Evolutionary conservation across 2,329 filamentous ascomycete genomes (phyloP).

Genomic region (Pseudopithomyces maydicus): DNA sequence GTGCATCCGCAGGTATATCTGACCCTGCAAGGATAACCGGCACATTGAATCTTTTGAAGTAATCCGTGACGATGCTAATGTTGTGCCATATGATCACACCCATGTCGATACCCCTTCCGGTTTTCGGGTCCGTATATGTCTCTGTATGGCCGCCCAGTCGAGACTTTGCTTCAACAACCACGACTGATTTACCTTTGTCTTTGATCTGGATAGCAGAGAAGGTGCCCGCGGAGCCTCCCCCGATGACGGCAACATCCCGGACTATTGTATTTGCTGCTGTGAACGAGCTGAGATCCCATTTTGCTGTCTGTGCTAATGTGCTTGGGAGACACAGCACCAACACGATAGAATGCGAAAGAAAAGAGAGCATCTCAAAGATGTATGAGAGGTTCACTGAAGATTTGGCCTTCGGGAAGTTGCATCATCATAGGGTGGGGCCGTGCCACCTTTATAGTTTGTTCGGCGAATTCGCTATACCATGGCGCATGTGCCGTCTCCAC

Average conservation of each 20-base stretch:
- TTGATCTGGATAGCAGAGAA: conserved; percentile 49
- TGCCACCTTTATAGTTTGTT: no score
- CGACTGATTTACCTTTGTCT: conserved; percentile 44
- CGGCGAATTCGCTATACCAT: no score
- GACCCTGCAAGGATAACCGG: neutral
- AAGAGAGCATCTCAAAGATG: neutral
- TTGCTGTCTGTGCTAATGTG: neutral
- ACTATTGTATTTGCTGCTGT: neutral
- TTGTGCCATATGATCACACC: conserved; percentile 47
- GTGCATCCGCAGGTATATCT: neutral
- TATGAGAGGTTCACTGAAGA: no score
- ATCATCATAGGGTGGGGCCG: no score
- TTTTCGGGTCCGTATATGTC: conserved; percentile 49
- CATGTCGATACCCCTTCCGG: conserved; percentile 38
- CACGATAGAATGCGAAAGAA: neutral
- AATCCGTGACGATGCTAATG: conserved; percentile 8
- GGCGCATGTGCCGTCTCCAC: no score
- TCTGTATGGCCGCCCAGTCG: conserved; percentile 56
- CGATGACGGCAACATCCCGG: conserved; percentile 46
- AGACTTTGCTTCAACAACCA: conserved; percentile 47
- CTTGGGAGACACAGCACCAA: neutral
- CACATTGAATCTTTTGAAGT: conserved; percentile 1
- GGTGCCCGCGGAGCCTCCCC: conserved; percentile 50
- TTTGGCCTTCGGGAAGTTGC: no score
- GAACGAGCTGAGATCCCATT: neutral